These are phyloP conservation scores for Diaporthe capsici DNA, from an alignment of 2,329 filamentous ascomycete species.

Conservation along the genomic window DNA sequence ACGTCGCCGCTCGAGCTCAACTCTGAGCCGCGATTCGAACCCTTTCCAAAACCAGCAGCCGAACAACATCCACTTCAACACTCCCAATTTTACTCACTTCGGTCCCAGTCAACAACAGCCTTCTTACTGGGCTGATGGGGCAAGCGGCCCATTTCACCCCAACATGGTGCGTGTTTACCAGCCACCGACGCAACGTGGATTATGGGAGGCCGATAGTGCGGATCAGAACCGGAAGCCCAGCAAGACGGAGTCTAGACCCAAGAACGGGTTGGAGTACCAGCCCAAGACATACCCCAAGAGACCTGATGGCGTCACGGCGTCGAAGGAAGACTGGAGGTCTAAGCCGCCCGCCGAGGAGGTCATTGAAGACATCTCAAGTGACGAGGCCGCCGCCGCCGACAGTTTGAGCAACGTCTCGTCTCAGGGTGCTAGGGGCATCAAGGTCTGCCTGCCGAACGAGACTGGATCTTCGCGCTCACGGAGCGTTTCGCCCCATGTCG, in stretches of 20 bases:
- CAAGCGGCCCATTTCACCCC: background rate
- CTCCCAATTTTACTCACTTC: background rate
- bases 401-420: constrained; percentile 30
- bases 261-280: background rate
- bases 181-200: background rate
- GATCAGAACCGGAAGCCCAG: constrained; percentile 21
- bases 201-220: constrained; percentile 24
- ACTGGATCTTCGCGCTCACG: constrained; percentile 35
- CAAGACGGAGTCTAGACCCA: background rate
- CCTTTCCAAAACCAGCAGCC: constrained; percentile 28
- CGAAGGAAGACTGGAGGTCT: constrained; percentile 36
- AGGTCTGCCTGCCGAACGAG: constrained; percentile 32
- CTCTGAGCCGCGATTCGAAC: constrained; percentile 33
- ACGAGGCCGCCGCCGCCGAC: constrained; percentile 17
- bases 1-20: constrained; percentile 13
- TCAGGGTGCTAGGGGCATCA: constrained; percentile 26
- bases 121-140: background rate
- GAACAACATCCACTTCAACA: background rate
- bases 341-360: constrained; percentile 38
- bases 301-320: background rate
- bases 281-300: constrained; percentile 3
- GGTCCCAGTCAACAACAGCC: background rate
- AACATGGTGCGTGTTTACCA: constrained; percentile 3
- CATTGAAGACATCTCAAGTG: constrained; percentile 21
- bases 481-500: constrained; percentile 15